A percentile compares a stretch with the other conserved stretches of the same genome.
phyloP scores from a whole-genome alignment of 2,329 filamentous ascomycete species.

The Cytospora schulzeri region DNA sequence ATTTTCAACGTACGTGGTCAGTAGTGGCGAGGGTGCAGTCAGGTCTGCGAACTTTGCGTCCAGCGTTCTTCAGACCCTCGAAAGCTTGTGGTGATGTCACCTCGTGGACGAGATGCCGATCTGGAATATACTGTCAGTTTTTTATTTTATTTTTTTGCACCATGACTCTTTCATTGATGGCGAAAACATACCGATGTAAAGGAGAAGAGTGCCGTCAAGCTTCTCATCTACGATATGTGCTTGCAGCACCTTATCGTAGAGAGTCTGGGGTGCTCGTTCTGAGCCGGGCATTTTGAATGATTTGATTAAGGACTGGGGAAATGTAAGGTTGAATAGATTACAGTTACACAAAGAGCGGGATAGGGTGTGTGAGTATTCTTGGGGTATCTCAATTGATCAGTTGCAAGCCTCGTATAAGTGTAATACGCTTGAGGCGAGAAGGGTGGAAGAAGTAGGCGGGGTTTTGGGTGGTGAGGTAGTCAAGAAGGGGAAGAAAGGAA shows the following conservation, averaged over 20 bases:
- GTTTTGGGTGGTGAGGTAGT: constrained; percentile 1
- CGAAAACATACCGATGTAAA: constrained; percentile 79
- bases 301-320: neutral
- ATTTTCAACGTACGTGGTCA: constrained; percentile 76
- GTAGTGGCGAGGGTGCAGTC: constrained; percentile 97
- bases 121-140: constrained; percentile 45
- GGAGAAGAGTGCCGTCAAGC: constrained; percentile 85
- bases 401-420: constrained; percentile 14
- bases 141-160: neutral
- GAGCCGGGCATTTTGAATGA: constrained; percentile 70
- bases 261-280: constrained; percentile 73
- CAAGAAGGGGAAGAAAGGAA: neutral
- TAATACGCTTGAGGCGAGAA: neutral
- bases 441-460: neutral
- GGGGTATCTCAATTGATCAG: neutral
- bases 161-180: neutral
- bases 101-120: constrained; percentile 96
- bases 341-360: constrained; percentile 9
- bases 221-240: constrained; percentile 95
- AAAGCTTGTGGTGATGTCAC: constrained; percentile 99
- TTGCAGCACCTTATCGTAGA: constrained; percentile 97
- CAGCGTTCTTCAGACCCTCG: constrained; percentile 89
- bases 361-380: neutral
- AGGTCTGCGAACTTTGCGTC: constrained; percentile 83
- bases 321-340: neutral